phyloP scores from a whole-genome alignment of 371 early-diverging fungal species.

The Mucor piriformis region DNA sequence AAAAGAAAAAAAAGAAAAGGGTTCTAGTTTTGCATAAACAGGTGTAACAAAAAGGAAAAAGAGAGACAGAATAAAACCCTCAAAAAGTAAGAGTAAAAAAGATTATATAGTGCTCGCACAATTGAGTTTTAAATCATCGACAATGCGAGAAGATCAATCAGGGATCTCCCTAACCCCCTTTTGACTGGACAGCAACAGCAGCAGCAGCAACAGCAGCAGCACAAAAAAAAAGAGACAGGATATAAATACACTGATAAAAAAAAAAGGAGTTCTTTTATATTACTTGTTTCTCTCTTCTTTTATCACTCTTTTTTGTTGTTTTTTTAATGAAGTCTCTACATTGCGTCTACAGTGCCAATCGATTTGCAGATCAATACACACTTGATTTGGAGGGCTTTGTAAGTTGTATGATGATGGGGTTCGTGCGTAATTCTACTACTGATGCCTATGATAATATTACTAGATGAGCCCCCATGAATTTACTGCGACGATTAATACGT shows the following conservation, averaged over 20 bases:
- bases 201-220: no score
- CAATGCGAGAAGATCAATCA: no score
- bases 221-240: background rate
- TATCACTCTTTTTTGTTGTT: background rate
- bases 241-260: no score
- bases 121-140: no score
- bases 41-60: background rate
- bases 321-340: conserved; percentile 38
- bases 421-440: no score
- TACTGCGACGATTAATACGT: conserved; percentile 40
- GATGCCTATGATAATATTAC: background rate
- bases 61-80: background rate
- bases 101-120: no score
- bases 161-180: no score
- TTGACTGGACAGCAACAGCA: no score
- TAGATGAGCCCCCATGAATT: conserved; percentile 49
- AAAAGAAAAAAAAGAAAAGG: conserved; percentile 2
- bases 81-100: no score
- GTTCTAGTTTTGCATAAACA: background rate
- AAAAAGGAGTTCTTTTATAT: background rate
- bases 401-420: no score
- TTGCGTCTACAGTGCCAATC: conserved; percentile 31
- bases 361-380: conserved; percentile 44
- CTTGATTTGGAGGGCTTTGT: conserved; percentile 41
- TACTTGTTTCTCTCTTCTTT: background rate